Conservation (phyloP, 352 stramenopile genomes). For the Globisporangium orthogonon region DNA sequence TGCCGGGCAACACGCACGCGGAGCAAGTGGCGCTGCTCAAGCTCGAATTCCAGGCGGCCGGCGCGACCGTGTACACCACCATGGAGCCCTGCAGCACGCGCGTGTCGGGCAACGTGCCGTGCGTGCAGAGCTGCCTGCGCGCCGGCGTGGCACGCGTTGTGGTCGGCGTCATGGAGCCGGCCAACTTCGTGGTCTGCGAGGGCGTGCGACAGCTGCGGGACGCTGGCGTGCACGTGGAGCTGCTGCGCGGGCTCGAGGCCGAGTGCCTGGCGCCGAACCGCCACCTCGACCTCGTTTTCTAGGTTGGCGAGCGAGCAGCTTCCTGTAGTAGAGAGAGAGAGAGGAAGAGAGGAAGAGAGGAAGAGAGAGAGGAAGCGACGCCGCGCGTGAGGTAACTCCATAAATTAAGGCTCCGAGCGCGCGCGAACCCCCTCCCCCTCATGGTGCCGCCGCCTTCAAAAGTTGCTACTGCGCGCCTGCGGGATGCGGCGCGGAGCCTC, state of each 20-base stretch:
- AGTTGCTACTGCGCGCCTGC: constrained; percentile 12
- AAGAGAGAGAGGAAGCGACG: too few species aligned
- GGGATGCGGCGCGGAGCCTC: constrained; percentile 39
- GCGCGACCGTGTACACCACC: constrained; percentile 81
- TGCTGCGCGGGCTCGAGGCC: constrained; percentile 64
- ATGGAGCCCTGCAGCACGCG: constrained; percentile 87
- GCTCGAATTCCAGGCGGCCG: constrained; percentile 57
- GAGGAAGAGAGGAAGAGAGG: not conserved
- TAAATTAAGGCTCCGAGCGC: not conserved
- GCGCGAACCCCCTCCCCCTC: too few species aligned
- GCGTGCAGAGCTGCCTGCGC: constrained; percentile 73
- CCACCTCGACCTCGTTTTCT: constrained; percentile 62
- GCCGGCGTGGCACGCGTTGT: constrained; percentile 65
- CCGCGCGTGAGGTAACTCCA: not conserved
- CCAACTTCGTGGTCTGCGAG: constrained; percentile 84
- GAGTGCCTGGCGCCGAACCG: constrained; percentile 71
- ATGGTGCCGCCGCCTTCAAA: not conserved
- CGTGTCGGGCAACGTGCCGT: constrained; percentile 81
- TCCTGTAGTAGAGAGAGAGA: not conserved
- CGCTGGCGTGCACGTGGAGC: constrained; percentile 56
- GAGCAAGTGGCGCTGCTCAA: constrained; percentile 84
- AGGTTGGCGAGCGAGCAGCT: constrained; percentile 2
- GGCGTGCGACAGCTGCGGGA: constrained; percentile 67
- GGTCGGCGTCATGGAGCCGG: constrained; percentile 81
- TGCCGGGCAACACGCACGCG: constrained; percentile 86